These are phyloP conservation scores for Dactylonectria macrodidyma DNA, from an alignment of 2,329 filamentous ascomycete species.

Conservation along the genomic window DNA sequence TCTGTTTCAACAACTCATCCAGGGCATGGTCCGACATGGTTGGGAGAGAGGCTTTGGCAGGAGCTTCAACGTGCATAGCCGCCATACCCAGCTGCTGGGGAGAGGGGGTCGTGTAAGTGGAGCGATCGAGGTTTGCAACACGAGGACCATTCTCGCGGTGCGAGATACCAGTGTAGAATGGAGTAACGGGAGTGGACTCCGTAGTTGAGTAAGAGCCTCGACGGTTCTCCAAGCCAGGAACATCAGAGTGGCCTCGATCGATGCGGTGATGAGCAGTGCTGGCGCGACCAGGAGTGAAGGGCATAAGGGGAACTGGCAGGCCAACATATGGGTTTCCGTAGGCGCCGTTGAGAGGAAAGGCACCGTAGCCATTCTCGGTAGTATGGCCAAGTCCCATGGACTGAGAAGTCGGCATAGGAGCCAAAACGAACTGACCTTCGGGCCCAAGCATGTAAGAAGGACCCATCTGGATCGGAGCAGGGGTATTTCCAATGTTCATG, in stretches of 20 bases:
- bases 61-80: constrained; percentile 56
- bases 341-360: constrained; percentile 52
- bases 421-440: constrained; percentile 57
- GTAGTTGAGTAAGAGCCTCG: constrained; percentile 78
- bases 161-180: constrained; percentile 72
- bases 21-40: constrained; percentile 65
- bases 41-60: constrained; percentile 59
- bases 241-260: constrained; percentile 65
- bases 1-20: constrained; percentile 77
- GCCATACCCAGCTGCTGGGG: constrained; percentile 69
- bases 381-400: constrained; percentile 54
- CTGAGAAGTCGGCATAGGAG: constrained; percentile 54
- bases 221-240: constrained; percentile 75
- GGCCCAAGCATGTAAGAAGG: constrained; percentile 56
- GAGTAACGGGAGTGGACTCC: constrained; percentile 76
- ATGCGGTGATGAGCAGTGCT: constrained; percentile 61
- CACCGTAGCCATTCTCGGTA: constrained; percentile 53
- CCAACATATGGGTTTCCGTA: constrained; percentile 56
- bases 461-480: constrained; percentile 52
- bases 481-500: constrained; percentile 52
- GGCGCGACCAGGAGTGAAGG: constrained; percentile 68
- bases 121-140: constrained; percentile 72
- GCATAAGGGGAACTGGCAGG: constrained; percentile 59
- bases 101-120: constrained; percentile 77
- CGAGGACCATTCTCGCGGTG: constrained; percentile 73